A percentile compares a stretch with the other conserved stretches of the same genome.
phyloP scores from a whole-genome alignment of 2,329 filamentous ascomycete genomes.

The Sclerotinia sclerotiorum region DNA sequence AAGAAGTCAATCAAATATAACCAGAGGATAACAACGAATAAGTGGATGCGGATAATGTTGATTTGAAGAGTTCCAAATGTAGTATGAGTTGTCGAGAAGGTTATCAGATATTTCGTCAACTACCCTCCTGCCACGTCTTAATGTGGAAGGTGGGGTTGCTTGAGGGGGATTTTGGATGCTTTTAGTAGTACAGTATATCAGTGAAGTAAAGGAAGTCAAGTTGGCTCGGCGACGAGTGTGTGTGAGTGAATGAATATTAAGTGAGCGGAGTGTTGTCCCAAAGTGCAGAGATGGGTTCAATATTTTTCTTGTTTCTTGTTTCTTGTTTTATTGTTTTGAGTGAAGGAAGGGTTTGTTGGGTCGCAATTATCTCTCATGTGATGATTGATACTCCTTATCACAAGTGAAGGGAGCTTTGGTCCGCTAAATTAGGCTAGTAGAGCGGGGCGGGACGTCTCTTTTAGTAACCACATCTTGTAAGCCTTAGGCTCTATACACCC shows the following conservation, averaged over 20 bases:
- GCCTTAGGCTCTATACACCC: background rate
- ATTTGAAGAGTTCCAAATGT: slow-evolving; percentile 4
- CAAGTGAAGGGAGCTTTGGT: background rate
- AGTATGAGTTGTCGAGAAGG: slow-evolving; percentile 2
- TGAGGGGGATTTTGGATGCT: background rate
- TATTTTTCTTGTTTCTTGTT: background rate
- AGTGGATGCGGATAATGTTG: slow-evolving; percentile 5
- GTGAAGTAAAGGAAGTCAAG: background rate
- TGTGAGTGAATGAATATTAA: background rate
- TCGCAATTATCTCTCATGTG: slow-evolving; percentile 8
- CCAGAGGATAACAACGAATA: background rate
- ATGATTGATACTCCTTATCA: background rate
- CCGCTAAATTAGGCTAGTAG: background rate
- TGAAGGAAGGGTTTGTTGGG: slow-evolving; percentile 1
- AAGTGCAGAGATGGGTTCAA: background rate
- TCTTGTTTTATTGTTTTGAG: slow-evolving; percentile 7
- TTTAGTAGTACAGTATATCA: background rate
- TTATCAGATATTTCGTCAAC: slow-evolving; percentile 9
- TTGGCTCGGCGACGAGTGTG: background rate
- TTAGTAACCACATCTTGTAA: background rate
- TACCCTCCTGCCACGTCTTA: slow-evolving; percentile 18
- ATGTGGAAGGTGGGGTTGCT: slow-evolving; percentile 12
- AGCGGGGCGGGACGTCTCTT: slow-evolving; percentile 8
- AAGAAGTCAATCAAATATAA: slow-evolving; percentile 9
- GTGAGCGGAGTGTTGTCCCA: background rate